These are phyloP conservation scores for Lactarius hatsudake DNA, from an alignment of 768 basidiomycete genomes.

Conservation along the genomic window DNA sequence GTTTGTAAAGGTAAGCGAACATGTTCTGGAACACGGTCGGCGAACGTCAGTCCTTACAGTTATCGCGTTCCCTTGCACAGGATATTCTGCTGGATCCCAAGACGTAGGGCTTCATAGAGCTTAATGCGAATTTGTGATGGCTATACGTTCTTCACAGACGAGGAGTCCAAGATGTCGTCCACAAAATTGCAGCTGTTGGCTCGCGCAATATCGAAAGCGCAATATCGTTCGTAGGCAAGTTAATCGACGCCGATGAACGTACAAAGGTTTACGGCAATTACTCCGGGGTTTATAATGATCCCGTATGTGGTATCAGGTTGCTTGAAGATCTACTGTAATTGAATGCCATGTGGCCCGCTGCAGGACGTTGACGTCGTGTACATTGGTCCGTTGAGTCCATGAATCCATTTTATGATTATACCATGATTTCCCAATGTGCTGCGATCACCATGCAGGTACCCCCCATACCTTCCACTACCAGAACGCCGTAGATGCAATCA, in stretches of 20 bases:
- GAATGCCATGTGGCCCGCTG: not conserved
- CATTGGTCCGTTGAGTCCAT: constrained; percentile 47
- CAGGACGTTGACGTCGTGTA: constrained; percentile 74
- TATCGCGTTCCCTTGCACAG: constrained; percentile 37
- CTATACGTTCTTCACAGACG: constrained; percentile 45
- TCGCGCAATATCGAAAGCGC: constrained; percentile 72
- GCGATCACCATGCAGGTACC: constrained; percentile 50
- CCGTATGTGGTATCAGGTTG: constrained; percentile 14
- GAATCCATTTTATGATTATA: not conserved
- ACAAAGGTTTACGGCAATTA: constrained; percentile 75
- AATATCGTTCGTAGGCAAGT: constrained; percentile 57
- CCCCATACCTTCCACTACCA: constrained; percentile 83
- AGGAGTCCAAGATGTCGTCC: constrained; percentile 58
- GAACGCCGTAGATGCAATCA: constrained; percentile 72
- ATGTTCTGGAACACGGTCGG: not conserved
- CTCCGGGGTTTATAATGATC: constrained; percentile 39
- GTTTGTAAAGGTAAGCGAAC: constrained; percentile 58
- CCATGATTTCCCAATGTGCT: not conserved
- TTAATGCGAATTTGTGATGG: constrained; percentile 1
- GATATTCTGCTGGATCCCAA: constrained; percentile 74
- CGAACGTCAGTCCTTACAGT: not conserved
- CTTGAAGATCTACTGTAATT: not conserved
- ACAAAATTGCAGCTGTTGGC: constrained; percentile 72
- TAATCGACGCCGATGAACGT: constrained; percentile 48
- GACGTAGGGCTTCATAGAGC: constrained; percentile 45